These are phyloP conservation scores for Chamaecyparis obtusa DNA, from an alignment of 75 land plant genomes.

Conservation along the genomic window DNA sequence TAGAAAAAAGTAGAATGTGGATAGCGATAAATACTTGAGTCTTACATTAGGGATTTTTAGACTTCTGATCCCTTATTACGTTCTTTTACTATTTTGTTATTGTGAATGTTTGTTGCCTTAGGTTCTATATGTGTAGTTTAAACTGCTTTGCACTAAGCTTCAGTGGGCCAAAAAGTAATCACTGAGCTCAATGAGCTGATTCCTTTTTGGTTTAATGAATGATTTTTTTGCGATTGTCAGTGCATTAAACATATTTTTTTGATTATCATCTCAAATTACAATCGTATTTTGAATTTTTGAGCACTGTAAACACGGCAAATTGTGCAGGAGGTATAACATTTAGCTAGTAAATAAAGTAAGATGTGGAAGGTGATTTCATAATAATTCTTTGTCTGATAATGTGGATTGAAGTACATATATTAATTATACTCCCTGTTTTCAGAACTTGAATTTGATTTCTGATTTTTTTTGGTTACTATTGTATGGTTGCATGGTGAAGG, in stretches of 20 bases:
- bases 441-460: neutral
- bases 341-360: neutral
- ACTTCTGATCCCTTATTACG: neutral
- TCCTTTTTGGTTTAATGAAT: neutral
- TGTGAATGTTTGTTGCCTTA: neutral
- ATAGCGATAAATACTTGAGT: neutral
- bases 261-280: neutral
- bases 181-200: neutral
- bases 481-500: neutral
- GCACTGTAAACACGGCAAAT: neutral
- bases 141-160: neutral
- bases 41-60: neutral
- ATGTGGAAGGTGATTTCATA: neutral
- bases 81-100: neutral
- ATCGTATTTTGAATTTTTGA: neutral
- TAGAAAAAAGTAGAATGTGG: neutral
- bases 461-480: neutral
- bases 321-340: neutral
- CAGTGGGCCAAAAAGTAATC: neutral
- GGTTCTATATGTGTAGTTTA: neutral
- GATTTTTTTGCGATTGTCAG: neutral
- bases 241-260: neutral
- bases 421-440: conserved; percentile 6
- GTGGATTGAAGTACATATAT: neutral
- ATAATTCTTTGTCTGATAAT: neutral